Evolutionary conservation across 148 eudicot genomes (phyloP), one percentile per base, ranked within the genome.

Genomic region (Oxyria digyna): DNA sequence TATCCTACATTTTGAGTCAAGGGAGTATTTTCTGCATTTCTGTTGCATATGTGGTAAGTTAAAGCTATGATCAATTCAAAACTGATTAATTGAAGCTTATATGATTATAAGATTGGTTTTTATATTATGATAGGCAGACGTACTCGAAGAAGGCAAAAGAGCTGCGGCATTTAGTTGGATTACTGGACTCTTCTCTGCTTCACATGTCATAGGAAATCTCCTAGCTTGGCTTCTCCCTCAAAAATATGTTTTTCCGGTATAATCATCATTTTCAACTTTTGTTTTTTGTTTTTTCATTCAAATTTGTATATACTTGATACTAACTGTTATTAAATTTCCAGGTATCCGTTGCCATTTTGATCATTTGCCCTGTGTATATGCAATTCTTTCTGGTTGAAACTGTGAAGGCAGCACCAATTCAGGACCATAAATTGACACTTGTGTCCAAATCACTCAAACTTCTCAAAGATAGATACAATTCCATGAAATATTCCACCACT

Each of bases 21-120:
- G 91, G 97, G 78, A 91, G 95, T 76, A 91, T 91, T 68, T 86
- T 91, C 83, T 88, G 89, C 89, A 91, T 91, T 72, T 70, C 95
- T 62, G 95, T 85, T 72, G 91, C 97, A 57, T 88, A 91, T 81
- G 95, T 82, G 78, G 97, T 91, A 86, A 88, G 89, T 17, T 45
- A 8, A 50, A 8, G 27, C n/a, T n/a, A n/a, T n/a, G 4, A 50
- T 48, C 24, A 48, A 48, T 48, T 18, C 54, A n/a, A 48, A 48
- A 23, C 18, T 21, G 29, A 50, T 50, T 8, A 20, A 21, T 20
- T 20, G 23, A 23, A 50, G 27, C 29, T 50, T 21, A 50, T 21
- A 45, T 45, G 6, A 50, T 50, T 50, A n/a, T n/a, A 21, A 21
- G 59, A 50, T 21, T 45, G 6, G 21, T 50, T 50, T n/a, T n/a